A percentile compares a stretch with the other conserved stretches of the same genome.
phyloP scores from a whole-genome alignment of 1,139 yeast genomes.

The Eremothecium gossypii region DNA sequence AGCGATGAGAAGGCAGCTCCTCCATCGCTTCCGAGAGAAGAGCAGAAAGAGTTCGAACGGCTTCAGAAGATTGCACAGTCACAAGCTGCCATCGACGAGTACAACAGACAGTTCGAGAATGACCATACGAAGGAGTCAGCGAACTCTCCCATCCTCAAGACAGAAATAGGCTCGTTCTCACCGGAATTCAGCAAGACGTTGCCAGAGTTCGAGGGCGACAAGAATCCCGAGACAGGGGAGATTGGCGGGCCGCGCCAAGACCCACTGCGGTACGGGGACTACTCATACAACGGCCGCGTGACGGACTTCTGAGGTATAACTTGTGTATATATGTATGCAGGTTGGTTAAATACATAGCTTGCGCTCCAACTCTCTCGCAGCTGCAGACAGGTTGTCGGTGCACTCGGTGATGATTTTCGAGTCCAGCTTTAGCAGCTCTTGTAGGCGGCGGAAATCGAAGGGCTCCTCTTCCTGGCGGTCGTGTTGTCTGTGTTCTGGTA shows the following conservation, averaged over 20 bases:
- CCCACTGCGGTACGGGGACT: constrained; percentile 87
- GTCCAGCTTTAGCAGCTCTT: constrained; percentile 18
- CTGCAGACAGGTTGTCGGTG: constrained; percentile 12
- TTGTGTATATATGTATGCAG: neutral
- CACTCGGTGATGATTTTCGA: constrained; percentile 20
- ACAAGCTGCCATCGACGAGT: constrained; percentile 71
- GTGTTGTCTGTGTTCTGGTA: neutral
- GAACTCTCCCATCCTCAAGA: constrained; percentile 36
- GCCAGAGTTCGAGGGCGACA: constrained; percentile 94
- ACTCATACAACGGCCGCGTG: constrained; percentile 91
- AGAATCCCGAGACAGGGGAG: constrained; percentile 90
- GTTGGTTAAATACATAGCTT: constrained; percentile 1
- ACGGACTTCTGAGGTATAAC: constrained; percentile 63
- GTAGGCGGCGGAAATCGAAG: constrained; percentile 21
- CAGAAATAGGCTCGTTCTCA: constrained; percentile 56
- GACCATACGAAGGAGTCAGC: constrained; percentile 31
- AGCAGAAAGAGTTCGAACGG: constrained; percentile 86
- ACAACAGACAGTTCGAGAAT: constrained; percentile 42
- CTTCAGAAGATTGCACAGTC: constrained; percentile 75
- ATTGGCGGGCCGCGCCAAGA: constrained; percentile 98
- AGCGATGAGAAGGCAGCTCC: constrained; percentile 53
- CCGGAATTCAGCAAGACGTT: constrained; percentile 67
- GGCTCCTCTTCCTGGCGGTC: constrained; percentile 2
- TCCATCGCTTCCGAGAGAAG: constrained; percentile 73
- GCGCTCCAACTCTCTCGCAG: constrained; percentile 7